Evolutionary conservation across 2,329 filamentous ascomycete species (phyloP), one percentile per base, ranked within the genome.

Genomic region (Stemphylium lycopersici): DNA sequence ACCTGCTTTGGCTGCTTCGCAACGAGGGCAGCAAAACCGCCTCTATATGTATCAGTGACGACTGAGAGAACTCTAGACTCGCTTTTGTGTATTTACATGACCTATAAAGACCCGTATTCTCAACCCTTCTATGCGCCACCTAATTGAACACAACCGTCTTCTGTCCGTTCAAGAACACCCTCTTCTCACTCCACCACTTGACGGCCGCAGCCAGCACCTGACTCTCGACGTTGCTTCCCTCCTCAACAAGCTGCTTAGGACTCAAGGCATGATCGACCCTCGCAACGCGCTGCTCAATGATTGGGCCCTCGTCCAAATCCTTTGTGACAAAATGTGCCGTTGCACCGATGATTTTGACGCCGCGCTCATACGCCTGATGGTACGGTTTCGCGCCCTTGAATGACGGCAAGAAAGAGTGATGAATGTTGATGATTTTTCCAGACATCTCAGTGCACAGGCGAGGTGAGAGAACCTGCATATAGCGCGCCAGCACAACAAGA

Each of bases 341-440:
- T 20, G 90, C 90, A 55, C 90, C 90, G 52, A 93, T 92, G 65
- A 95, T 93, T 83, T 95, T 95, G 62, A 95, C 90, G 56, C 90
- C 90, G 24, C 90, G 85, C 60, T 93, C 90, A 71, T 90, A 93
- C 6, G 90, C 90, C 80, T 95, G 90, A 76, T 93, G 90, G 77
- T 95, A 95, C 3, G 90, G 90, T 78, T 91, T 91, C 26, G 90
- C 90, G 57, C 90, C 90, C 82, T 95, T 95, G 84, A 95, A 95
- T 8, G 84, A 88, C 0, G 90, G 90, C 81, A 95, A 75, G 84
- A 95, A 95, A 64, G 85, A 89, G 79, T 95, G 90, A 79, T 95
- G 90, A 76, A 95, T 93, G 79, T 95, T 95, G 87, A 95, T 93
- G 78, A 95, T 95, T 73, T 86, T 87, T 54, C 90, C 90, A 45